These are phyloP conservation scores for Venturia nashicola DNA, from an alignment of 2,329 filamentous ascomycete genomes.

Conservation along the genomic window DNA sequence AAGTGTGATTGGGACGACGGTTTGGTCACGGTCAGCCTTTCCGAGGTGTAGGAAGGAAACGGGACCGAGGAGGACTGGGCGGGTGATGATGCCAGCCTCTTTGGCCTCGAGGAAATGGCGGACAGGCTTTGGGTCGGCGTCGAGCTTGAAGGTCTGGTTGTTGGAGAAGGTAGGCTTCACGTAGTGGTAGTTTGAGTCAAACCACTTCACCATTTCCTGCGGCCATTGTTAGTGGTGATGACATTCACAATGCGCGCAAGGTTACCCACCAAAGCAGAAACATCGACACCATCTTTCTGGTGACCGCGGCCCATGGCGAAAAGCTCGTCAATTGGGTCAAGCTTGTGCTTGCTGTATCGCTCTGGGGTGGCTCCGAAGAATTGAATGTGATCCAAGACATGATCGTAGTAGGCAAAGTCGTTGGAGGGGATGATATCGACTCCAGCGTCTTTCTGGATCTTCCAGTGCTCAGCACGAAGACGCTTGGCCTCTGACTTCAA, in stretches of 20 bases:
- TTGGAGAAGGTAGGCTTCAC: conserved; percentile 98
- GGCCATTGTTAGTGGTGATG: conserved; percentile 9
- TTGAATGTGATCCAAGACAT: conserved; percentile 95
- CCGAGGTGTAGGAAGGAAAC: conserved; percentile 96
- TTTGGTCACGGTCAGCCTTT: conserved; percentile 94
- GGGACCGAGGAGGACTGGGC: conserved; percentile 87
- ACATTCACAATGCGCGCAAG: too few species aligned
- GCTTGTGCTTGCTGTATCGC: conserved; percentile 82
- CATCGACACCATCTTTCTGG: conserved; percentile 89
- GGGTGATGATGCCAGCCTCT: conserved; percentile 84
- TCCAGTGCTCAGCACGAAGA: conserved; percentile 94
- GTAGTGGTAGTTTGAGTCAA: conserved; percentile 99
- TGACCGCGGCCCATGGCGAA: conserved; percentile 99
- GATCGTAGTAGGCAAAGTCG: conserved; percentile 98
- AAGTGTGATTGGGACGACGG: conserved; percentile 84
- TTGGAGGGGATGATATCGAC: conserved; percentile 98
- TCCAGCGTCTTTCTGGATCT: conserved; percentile 97
- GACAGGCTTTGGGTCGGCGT: conserved; percentile 81
- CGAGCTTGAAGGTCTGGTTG: conserved; percentile 90
- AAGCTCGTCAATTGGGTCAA: conserved; percentile 87
- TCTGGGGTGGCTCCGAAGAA: conserved; percentile 89
- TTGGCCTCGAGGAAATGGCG: conserved; percentile 93
- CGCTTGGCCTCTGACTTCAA: conserved; percentile 93
- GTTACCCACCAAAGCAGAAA: conserved; percentile 57
- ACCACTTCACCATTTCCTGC: conserved; percentile 99